Conservation (phyloP, 768 basidiomycete genomes). For the Daedalea quercina region DNA sequence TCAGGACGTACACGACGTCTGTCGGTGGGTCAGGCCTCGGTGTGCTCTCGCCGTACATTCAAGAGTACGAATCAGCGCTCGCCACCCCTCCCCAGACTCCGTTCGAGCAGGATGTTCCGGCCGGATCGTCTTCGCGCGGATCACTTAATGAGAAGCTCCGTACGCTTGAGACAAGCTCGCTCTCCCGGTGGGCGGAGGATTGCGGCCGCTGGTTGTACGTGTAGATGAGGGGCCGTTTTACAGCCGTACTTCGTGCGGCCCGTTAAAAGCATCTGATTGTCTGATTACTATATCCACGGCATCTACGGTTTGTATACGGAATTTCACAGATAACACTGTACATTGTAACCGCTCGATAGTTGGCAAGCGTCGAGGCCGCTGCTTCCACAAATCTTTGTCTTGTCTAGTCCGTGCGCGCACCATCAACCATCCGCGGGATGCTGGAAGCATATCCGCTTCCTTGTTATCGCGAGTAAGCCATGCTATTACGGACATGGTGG, state of each 20-base stretch:
- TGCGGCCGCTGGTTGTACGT: slow-evolving; percentile 61
- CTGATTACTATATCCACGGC: no score
- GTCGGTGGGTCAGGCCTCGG: slow-evolving; percentile 94
- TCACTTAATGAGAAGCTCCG: slow-evolving; percentile 35
- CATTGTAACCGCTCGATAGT: no score
- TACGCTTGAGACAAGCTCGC: slow-evolving; percentile 30
- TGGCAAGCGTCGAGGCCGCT: no score
- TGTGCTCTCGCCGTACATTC: slow-evolving; percentile 53
- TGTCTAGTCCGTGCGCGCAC: no score
- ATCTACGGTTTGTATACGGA: no score
- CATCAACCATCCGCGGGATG: no score
- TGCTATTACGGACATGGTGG: no score
- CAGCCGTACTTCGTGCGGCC: no score
- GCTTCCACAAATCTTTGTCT: no score
- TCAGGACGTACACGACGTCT: slow-evolving; percentile 82
- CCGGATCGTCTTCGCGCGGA: slow-evolving; percentile 10
- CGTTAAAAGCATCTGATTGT: not conserved
- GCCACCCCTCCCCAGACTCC: slow-evolving; percentile 22
- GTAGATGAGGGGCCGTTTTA: not conserved
- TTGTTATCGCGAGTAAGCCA: no score
- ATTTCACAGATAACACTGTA: no score
- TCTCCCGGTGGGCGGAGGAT: slow-evolving; percentile 45
- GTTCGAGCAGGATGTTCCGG: slow-evolving; percentile 13
- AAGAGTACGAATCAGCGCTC: slow-evolving; percentile 8
- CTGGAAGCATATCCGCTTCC: no score